Base-by-base conservation (phyloP, 768 basidiomycete genomes). In the Tephrocybe sp. region DNA sequence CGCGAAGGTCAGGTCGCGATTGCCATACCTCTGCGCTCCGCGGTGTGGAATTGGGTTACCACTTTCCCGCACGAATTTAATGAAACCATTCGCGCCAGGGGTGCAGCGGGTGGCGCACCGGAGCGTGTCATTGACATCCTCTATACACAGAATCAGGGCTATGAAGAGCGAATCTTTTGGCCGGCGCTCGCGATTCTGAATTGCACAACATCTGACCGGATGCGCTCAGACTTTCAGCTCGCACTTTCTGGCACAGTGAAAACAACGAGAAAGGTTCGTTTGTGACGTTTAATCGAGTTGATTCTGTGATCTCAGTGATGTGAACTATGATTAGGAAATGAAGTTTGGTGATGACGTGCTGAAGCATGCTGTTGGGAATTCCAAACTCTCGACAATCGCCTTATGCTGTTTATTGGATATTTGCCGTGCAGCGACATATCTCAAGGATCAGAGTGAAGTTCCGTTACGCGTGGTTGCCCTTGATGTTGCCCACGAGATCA, bases 31-130 rank as follows among this genome's bases (percentile, higher is more conserved):
- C 75, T 96, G 30, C 82, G 91, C 18, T 75, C 79, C 24, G 90
- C 90, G 1, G 73, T 96, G 23, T 95, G 93, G 93, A 92, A 88
- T 56, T 96, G 92, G 92, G 84, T 95, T 26, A 84, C 88, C 25
- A 73, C 81, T 20, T 89, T 86, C 61, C 86, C 90, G 0, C 70
- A 73, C 4, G 90, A 97, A 63, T 96, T 85, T 65, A 85, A 86
- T 47, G 85, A 91, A 6, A 76, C 82, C 4, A 76, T 93, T 32
- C 74, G 78, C 9, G 72, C 75, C 3, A 76, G 85, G 39, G 81
- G 85, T 24, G 77, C 72, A 40, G 73, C 90, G 11, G 94, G 96
- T 52, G 90, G 88, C 37, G 83, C 85, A 0, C 86, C 93, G 0
- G 93, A 97, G 63, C 82, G 89, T 7, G 81, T 95, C 2, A 96